Evolutionary conservation across 140 eudicot genomes (phyloP), one percentile per base, ranked within the genome.

Genomic region (Anethum foeniculum): DNA sequence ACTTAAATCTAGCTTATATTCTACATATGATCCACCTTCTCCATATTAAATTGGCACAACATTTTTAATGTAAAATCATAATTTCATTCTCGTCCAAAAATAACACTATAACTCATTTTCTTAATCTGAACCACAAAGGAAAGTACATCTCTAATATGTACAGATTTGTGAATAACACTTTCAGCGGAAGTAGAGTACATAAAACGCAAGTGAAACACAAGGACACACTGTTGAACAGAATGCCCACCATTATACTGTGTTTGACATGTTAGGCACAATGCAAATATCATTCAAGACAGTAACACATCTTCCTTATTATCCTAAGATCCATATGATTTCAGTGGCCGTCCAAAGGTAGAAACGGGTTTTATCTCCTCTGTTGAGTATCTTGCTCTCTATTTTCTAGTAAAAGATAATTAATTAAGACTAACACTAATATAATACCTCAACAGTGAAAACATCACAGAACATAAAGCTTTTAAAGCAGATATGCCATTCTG

Each of bases 371-470:
- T 23, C 68, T 56, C 65, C 46, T 71, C n/a, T 39, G 51, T 71
- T 71, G n/a, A 39, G 47, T n/a, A 44, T 11, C 30, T 21, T 72
- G 11, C 15, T 39, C 28, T 23, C 13, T 39, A 39, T 6, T 38
- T 11, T 13, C 39, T 25, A 44, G 41, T 21, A 71, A 80, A 12
- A 47, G 25, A 80, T 9, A 46, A 72, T 41, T n/a, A 25, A 1
- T 32, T 76, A 30, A 81, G 76, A 64, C 62, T 36, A 44, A 78
- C 58, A 62, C 19, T 15, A 58, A 73, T 21, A 69, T 39, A 32
- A 60, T 85, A 94, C 98, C 98, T 89, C 76, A 90, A 90, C 64
- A 94, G 82, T 60, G 86, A 84, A 77, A 89, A 75, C 98, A 92
- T 94, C 11, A 79, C 97, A 49, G 91, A 84, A 32, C 93, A 85